A percentile compares a stretch with the other conserved stretches of the same genome.
These are phyloP conservation scores for Nepenthes mirabilis DNA, from an alignment of 148 eudicot species.

Conservation along the genomic window DNA sequence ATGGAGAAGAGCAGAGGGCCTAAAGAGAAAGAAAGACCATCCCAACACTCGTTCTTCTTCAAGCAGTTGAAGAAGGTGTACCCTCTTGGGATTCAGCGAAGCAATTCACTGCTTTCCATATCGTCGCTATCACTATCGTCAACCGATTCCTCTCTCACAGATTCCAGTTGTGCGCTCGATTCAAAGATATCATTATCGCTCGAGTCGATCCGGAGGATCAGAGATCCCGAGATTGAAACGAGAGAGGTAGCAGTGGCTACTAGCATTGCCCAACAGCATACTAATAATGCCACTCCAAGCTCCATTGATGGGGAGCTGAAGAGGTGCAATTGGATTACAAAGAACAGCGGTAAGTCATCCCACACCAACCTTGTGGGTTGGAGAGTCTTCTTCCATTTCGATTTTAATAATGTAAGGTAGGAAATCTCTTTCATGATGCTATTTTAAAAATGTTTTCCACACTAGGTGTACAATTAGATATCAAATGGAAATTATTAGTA, in stretches of 20 bases:
- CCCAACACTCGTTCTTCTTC: conserved; percentile 32
- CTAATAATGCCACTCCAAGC: conserved; percentile 7
- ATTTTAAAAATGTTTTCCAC: too few species aligned
- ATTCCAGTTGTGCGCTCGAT: conserved; percentile 37
- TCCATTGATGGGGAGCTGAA: conserved; percentile 20
- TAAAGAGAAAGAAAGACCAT: conserved; percentile 39
- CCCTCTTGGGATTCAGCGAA: conserved; percentile 53
- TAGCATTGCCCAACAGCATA: background rate
- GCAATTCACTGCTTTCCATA: conserved; percentile 57
- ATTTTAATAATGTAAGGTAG: too few species aligned
- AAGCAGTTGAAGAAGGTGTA: conserved; percentile 70
- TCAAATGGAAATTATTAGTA: too few species aligned
- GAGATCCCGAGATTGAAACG: conserved; percentile 15
- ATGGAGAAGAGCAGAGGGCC: conserved; percentile 42
- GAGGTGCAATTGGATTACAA: conserved; percentile 95
- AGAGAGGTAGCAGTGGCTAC: conserved; percentile 16
- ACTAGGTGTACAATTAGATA: too few species aligned
- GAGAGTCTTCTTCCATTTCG: background rate
- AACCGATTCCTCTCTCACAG: conserved; percentile 49
- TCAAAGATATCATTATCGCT: conserved; percentile 58
- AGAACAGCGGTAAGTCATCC: conserved; percentile 52
- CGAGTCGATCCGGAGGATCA: conserved; percentile 33
- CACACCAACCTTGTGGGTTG: background rate
- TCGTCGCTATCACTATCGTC: conserved; percentile 53
- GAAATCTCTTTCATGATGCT: too few species aligned